phyloP scores from a whole-genome alignment of 2,329 filamentous ascomycete species.

The Alternaria gansuensis region DNA sequence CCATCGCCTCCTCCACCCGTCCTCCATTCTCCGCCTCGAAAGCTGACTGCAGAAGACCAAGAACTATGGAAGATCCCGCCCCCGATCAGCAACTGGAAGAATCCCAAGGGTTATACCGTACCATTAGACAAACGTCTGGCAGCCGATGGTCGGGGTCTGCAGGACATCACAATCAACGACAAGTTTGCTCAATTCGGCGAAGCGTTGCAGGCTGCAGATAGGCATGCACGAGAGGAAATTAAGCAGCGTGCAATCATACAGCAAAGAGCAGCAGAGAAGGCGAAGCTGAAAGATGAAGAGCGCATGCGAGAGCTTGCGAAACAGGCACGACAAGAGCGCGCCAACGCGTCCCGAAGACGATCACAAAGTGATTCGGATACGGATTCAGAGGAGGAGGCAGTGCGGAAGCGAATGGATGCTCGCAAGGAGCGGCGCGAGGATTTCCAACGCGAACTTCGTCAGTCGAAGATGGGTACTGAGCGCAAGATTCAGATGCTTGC shows the following conservation, averaged over 20 bases:
- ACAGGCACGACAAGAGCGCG: conserved; percentile 85
- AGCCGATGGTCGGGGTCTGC: conserved; percentile 87
- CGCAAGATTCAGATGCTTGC: conserved; percentile 91
- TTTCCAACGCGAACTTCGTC: conserved; percentile 86
- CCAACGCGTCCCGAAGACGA: conserved; percentile 56
- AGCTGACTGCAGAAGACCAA: conserved; percentile 95
- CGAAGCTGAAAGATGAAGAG: conserved; percentile 93
- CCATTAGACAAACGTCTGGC: conserved; percentile 94
- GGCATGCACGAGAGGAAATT: conserved; percentile 94
- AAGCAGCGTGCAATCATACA: conserved; percentile 94
- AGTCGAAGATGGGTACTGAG: conserved; percentile 95
- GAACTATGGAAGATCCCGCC: conserved; percentile 94
- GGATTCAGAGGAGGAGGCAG: conserved; percentile 71
- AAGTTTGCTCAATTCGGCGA: conserved; percentile 98
- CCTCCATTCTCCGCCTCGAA: conserved; percentile 92
- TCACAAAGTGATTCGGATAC: conserved; percentile 55
- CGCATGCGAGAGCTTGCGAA: conserved; percentile 86
- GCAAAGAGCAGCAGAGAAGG: conserved; percentile 93
- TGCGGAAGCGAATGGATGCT: conserved; percentile 77
- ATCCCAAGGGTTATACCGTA: conserved; percentile 97
- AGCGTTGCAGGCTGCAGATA: conserved; percentile 90
- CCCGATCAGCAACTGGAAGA: conserved; percentile 98
- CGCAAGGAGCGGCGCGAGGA: conserved; percentile 81
- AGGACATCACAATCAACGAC: conserved; percentile 96
- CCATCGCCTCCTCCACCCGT: conserved; percentile 92